phyloP scores from a whole-genome alignment of 1,284 basidiomycete species.

The Trametes pubescens region DNA sequence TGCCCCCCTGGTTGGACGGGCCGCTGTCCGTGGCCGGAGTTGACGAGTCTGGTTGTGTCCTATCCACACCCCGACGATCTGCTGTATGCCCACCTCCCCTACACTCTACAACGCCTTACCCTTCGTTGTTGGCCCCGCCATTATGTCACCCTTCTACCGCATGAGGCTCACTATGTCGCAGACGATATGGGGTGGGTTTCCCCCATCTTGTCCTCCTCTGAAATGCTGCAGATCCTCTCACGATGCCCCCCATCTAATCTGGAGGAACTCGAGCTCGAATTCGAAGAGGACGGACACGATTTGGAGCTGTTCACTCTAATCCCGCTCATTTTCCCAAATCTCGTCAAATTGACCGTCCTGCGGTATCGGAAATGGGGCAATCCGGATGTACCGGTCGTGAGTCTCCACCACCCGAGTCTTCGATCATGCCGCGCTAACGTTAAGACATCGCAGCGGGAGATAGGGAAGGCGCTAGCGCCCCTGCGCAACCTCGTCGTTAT shows the following conservation, averaged over 20 bases:
- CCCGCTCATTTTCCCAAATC: background rate
- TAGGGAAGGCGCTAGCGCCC: conserved; percentile 3
- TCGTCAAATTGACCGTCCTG: background rate
- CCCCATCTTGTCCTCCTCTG: background rate
- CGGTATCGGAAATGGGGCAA: conserved; percentile 1
- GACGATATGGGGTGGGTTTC: background rate
- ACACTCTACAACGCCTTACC: background rate
- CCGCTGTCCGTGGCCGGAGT: background rate
- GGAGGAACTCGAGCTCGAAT: background rate
- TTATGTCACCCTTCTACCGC: background rate
- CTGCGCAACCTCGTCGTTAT: background rate
- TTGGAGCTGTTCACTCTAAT: background rate
- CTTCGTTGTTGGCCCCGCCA: conserved; percentile 3
- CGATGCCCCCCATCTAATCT: background rate
- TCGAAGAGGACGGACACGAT: conserved; percentile 1
- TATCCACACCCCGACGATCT: conserved; percentile 9
- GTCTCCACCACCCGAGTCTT: background rate
- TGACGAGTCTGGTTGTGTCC: background rate
- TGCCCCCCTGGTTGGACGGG: background rate
- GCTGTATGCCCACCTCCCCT: conserved; percentile 1
- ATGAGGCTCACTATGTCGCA: background rate
- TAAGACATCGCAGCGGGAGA: background rate
- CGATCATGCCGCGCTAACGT: background rate
- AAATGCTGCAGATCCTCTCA: background rate
- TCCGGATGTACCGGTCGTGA: background rate